Base-by-base conservation (phyloP, 331 rosid genomes). In the Malus hybrid region DNA sequence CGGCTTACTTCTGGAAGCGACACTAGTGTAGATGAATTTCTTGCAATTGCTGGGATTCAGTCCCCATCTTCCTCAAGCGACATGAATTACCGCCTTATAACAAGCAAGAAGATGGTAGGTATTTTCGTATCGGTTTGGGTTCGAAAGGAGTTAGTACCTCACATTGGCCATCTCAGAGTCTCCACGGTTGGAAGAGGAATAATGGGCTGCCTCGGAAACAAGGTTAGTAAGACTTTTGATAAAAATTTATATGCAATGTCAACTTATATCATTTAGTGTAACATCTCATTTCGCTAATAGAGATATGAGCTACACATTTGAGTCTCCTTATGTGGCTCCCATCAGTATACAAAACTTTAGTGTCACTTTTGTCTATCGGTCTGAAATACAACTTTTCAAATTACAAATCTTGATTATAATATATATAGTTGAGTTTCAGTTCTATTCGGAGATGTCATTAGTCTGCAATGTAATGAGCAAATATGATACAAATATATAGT, bases 61-160 rank as follows among this genome's bases (percentile, higher is more conserved):
- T 48, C 80, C 7, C 79, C 79, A 1, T 2, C 77, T 31, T 29
- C 75, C 44, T 59, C 73, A 1, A 39, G 67, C 12, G 76, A 82
- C 33, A 68, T 78, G 79, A 74, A 71, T 62, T 94, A 90, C 80
- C 76, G 80, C 52, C 93, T 94, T 1, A 75, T 94, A 48, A 83
- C 89, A 28, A 91, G 95, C 85, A 94, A 94, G 77, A 93, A 94
- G 61, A 94, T 94, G 98, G 98, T 94, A 2, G 98, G 98, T 22
- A 87, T 94, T 79, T 94, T 94, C 67, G 78, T 94, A 14, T 82
- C 97, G 8, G 86, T 94, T 20, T 94, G 98, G 98, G 84, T 88
- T 31, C 86, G 88, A 68, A 90, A 81, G 70, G 93, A 91, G 65
- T 83, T 94, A 63, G 81, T 94, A 5, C 92, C 96, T 13, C 93